Base-by-base conservation (phyloP, 78 protist genomes). In the Chrysochromulina parva region DNA sequence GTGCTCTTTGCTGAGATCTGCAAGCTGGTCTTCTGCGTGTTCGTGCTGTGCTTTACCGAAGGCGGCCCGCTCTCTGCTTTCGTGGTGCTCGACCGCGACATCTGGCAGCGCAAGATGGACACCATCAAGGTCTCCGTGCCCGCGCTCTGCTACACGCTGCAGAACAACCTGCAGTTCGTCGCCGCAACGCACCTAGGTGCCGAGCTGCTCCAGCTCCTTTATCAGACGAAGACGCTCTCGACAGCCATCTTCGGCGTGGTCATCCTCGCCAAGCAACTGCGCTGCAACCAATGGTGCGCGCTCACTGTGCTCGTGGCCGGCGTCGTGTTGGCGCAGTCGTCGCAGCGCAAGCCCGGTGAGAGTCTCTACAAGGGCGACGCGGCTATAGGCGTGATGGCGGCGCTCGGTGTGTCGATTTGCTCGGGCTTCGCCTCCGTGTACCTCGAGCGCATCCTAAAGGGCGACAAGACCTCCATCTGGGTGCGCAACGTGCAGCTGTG, bases 401-500 rank as follows among this genome's bases (percentile, higher is more conserved):
- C 78, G 24, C 65, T 58, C 89, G 73, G 69, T 65, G 74, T 47
- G 76, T 38, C 58, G 54, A 54, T 50, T 57, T 50, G 58, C 57
- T 74, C 57, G 57, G 84, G 82, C 28, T 57, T 74, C 47, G 92
- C 92, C 19, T 85, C 90, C 62, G 92, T 90, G 50, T 90, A 76
- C 47, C 38, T 90, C 48, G 92, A 90, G 62, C 57, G 60, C 88
- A 54, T 90, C 24, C 67, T 90, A 53, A 90, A 74, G 57, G 78
- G 78, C 50, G 78, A 69, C 82, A 74, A 9, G 38, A n/a, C 90
- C 53, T 28, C 78, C 2, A n/a, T 85, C 16, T 85, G 93, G 93
- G 26, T 90, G 58, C 86, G 93, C 53, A 90, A 90, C 59, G 38
- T 76, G 50, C 93, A 90, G 82, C 93, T 90, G 9, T 65, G 90